phyloP scores from a whole-genome alignment of 2,329 filamentous ascomycete species.

The Penicillium concentricum region DNA sequence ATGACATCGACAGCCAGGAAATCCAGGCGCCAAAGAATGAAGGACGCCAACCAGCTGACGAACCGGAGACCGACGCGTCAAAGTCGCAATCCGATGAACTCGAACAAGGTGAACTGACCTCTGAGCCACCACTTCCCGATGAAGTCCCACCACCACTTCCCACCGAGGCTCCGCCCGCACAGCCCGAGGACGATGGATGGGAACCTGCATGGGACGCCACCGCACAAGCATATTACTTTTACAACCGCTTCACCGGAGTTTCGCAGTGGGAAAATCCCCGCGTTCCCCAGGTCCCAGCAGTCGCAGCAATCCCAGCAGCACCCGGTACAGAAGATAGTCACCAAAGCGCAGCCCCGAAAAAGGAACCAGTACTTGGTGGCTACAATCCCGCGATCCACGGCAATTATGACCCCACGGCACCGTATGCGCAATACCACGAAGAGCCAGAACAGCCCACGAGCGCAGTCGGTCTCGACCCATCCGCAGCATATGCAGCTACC shows the following conservation, averaged over 20 bases:
- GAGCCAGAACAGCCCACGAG: conserved; percentile 29
- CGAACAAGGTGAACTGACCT: conserved; percentile 20
- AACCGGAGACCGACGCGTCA: conserved; percentile 24
- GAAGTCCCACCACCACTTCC: conserved; percentile 52
- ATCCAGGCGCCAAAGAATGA: conserved; percentile 12
- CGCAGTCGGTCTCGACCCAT: conserved; percentile 37
- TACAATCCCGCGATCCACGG: conserved; percentile 97
- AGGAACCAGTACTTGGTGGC: conserved; percentile 59
- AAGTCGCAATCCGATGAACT: conserved; percentile 16
- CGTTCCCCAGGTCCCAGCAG: conserved; percentile 49
- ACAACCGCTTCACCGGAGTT: conserved; percentile 72
- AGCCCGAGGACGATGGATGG: conserved; percentile 67
- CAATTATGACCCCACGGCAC: conserved; percentile 92
- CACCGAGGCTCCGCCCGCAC: conserved; percentile 50
- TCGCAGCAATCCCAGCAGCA: conserved; percentile 19
- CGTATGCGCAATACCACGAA: conserved; percentile 70
- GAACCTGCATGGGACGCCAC: conserved; percentile 72
- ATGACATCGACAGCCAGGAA: conserved; percentile 15
- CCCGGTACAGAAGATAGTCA: conserved; percentile 30
- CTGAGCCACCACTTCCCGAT: conserved; percentile 43
- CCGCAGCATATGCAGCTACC: conserved; percentile 61
- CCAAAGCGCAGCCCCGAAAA: conserved; percentile 31
- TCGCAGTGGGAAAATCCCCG: conserved; percentile 88
- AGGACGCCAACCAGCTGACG: conserved; percentile 45
- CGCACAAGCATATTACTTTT: conserved; percentile 74